Evolutionary conservation across 2,329 filamentous ascomycete genomes (phyloP).

Genomic region (Hymenoscyphus albidus): DNA sequence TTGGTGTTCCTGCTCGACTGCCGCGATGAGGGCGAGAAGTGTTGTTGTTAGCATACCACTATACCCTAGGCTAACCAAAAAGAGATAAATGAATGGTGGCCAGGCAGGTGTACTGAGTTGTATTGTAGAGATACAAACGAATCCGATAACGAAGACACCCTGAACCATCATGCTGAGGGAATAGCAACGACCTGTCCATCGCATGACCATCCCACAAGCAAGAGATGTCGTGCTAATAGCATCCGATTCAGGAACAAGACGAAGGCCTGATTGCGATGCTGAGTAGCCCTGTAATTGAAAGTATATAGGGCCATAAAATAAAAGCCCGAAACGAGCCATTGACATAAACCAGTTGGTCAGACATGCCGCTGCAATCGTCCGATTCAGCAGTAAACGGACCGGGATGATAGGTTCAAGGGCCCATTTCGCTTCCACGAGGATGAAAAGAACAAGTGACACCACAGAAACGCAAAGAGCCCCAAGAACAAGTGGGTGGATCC

Average conservation of each 20-base stretch:
- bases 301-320: constrained; percentile 73
- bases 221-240: constrained; percentile 56
- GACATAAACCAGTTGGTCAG: constrained; percentile 68
- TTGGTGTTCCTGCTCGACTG: constrained; percentile 61
- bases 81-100: constrained; percentile 50
- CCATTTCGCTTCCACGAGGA: not conserved
- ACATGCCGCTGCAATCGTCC: constrained; percentile 62
- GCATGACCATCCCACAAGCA: constrained; percentile 61
- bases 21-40: constrained; percentile 66
- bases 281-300: constrained; percentile 64
- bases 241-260: constrained; percentile 63
- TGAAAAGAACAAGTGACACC: constrained; percentile 35
- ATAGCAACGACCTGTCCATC: constrained; percentile 66
- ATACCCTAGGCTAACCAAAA: constrained; percentile 47
- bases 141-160: constrained; percentile 41
- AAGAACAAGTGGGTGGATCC: constrained; percentile 56
- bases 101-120: constrained; percentile 52
- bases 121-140: constrained; percentile 49
- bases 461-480: constrained; percentile 8
- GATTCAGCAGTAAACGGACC: constrained; percentile 60
- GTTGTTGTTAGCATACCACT: constrained; percentile 64
- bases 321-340: constrained; percentile 49
- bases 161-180: constrained; percentile 55
- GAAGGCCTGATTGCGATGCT: constrained; percentile 58
- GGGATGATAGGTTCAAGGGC: constrained; percentile 53